A percentile compares a stretch with the other conserved stretches of the same genome.
These are phyloP conservation scores for Globisporangium camurandrum DNA, from an alignment of 352 stramenopile genomes.

Conservation along the genomic window DNA sequence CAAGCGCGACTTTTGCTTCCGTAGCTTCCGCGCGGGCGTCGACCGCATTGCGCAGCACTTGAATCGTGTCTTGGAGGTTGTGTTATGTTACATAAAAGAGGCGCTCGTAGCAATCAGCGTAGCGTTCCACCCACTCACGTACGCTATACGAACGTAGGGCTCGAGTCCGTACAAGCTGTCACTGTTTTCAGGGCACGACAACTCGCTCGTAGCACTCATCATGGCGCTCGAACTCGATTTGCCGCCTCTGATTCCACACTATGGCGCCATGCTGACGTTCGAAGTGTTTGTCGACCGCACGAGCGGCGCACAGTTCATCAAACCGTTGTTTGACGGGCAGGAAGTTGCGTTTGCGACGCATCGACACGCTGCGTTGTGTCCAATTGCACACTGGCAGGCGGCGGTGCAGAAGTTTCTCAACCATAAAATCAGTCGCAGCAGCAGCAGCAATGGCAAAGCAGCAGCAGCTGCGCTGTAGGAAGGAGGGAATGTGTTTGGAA, in stretches of 20 bases:
- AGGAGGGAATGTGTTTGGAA: no score
- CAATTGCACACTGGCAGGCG: conserved; percentile 45
- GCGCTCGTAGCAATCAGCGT: no score
- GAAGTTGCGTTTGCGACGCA: conserved; percentile 36
- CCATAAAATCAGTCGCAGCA: neutral
- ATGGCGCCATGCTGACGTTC: conserved; percentile 70
- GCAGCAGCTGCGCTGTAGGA: neutral
- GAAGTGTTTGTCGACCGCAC: conserved; percentile 46
- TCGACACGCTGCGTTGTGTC: conserved; percentile 32
- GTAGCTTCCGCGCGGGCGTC: conserved; percentile 52
- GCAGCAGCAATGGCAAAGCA: no score
- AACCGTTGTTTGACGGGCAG: conserved; percentile 43
- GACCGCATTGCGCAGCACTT: conserved; percentile 47
- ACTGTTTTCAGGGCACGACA: conserved; percentile 75
- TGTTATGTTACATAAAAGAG: no score
- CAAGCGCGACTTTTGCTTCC: conserved; percentile 53
- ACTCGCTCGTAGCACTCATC: conserved; percentile 66
- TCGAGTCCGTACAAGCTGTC: conserved; percentile 40
- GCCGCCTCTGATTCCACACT: conserved; percentile 43
- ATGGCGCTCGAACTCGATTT: conserved; percentile 55
- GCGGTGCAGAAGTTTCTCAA: conserved; percentile 13
- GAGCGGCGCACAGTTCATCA: conserved; percentile 38
- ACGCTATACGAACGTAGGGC: neutral
- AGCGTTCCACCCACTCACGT: no score
- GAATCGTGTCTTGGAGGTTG: no score